Conservation (phyloP, 2,329 filamentous ascomycete species). For the Cyanodermella asteris region DNA sequence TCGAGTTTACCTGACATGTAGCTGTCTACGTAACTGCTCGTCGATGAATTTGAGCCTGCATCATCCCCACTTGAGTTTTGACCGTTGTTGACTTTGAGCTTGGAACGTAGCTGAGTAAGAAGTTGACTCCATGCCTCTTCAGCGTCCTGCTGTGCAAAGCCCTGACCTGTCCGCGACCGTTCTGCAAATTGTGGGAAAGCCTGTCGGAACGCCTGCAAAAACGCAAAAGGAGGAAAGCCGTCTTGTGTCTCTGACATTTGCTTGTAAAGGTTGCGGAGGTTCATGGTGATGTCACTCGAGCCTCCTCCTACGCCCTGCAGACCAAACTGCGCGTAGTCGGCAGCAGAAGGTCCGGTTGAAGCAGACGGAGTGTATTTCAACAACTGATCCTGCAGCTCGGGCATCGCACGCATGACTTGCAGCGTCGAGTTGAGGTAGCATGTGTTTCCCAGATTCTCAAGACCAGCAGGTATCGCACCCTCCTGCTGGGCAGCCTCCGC, state of each 20-base stretch:
- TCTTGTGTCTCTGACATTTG: constrained; percentile 77
- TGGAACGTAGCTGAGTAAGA: constrained; percentile 57
- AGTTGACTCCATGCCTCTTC: constrained; percentile 98
- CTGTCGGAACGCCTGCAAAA: constrained; percentile 56
- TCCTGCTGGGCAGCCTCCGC: constrained; percentile 67
- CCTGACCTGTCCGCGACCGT: constrained; percentile 56
- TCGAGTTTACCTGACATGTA: constrained; percentile 73
- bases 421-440: constrained; percentile 96
- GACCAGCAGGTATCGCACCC: constrained; percentile 67
- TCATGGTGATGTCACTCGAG: constrained; percentile 49
- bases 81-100: constrained; percentile 48
- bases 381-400: constrained; percentile 70
- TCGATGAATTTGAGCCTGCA: constrained; percentile 3
- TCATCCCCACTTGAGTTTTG: constrained; percentile 15
- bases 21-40: constrained; percentile 54
- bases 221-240: constrained; percentile 62
- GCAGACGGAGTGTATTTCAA: constrained; percentile 31
- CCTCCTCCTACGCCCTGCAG: constrained; percentile 35
- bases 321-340: constrained; percentile 29
- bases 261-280: constrained; percentile 66
- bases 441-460: constrained; percentile 88
- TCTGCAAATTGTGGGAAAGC: constrained; percentile 88
- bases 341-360: constrained; percentile 12
- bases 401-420: constrained; percentile 73
- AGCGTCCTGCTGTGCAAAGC: constrained; percentile 93